Evolutionary conservation across 176 grass and related monocot genomes (phyloP).

Genomic region (Oryza brachyantha): DNA sequence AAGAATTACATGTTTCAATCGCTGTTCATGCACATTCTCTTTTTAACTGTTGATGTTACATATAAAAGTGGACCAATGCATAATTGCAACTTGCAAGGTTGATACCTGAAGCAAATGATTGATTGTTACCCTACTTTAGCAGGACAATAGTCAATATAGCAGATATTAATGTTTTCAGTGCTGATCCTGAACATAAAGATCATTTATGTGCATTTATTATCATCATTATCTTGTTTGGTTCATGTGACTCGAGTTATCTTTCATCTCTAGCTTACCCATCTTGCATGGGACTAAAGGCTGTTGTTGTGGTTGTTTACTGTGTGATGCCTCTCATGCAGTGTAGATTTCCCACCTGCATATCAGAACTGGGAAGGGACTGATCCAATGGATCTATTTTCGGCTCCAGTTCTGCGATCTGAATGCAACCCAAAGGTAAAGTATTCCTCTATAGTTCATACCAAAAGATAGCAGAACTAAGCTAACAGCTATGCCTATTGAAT

Average conservation of each 20-base stretch:
- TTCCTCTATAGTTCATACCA: conserved; percentile 7
- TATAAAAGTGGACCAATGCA: not conserved
- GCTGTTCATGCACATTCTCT: not conserved
- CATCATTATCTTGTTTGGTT: not conserved
- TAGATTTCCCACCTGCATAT: conserved; percentile 91
- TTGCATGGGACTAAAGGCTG: not conserved
- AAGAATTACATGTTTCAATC: not conserved
- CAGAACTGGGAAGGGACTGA: conserved; percentile 94
- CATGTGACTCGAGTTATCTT: not conserved
- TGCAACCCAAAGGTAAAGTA: conserved; percentile 82
- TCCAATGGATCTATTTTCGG: conserved; percentile 84
- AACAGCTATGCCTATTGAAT: not conserved
- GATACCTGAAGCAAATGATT: not conserved
- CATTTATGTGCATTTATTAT: not conserved
- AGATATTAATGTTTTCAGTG: not conserved
- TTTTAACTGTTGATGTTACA: conserved; percentile 5
- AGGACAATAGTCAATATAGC: not conserved
- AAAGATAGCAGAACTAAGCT: not conserved
- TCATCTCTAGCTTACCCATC: not conserved
- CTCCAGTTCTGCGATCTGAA: conserved; percentile 90
- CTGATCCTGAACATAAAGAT: not conserved
- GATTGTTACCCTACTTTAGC: not conserved
- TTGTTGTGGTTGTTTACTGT: not conserved
- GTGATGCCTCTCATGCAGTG: conserved; percentile 40
- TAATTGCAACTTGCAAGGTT: conserved; percentile 2